Evolutionary conservation across 2,329 filamentous ascomycete genomes (phyloP).

Genomic region (Calonectria honghensis): DNA sequence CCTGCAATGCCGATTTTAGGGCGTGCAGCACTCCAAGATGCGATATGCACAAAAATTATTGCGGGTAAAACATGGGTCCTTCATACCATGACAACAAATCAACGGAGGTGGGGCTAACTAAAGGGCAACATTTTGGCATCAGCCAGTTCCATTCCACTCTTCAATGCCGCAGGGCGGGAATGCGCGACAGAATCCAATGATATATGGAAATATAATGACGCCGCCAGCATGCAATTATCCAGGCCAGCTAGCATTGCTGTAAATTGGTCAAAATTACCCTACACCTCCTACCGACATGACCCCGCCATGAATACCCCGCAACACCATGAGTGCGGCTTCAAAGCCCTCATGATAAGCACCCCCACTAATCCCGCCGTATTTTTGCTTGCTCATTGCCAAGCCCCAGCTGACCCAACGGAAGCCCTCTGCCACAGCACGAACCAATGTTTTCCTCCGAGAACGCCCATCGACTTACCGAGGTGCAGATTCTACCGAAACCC

Average conservation of each 20-base stretch:
- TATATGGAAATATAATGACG: not conserved
- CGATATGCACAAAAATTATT: not conserved
- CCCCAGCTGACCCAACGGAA: not conserved
- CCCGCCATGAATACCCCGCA: constrained; percentile 41
- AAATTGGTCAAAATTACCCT: constrained; percentile 25
- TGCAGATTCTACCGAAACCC: constrained; percentile 18
- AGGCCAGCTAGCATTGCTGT: not conserved
- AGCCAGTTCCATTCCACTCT: not conserved
- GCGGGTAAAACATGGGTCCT: not conserved
- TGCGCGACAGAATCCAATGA: not conserved
- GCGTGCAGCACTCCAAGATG: not conserved
- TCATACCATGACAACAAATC: not conserved
- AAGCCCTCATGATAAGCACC: constrained; percentile 14
- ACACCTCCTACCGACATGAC: constrained; percentile 22
- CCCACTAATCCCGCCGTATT: constrained; percentile 2
- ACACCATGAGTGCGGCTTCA: constrained; percentile 33
- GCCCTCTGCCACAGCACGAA: not conserved
- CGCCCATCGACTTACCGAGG: not conserved
- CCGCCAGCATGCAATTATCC: not conserved
- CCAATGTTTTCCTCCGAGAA: not conserved
- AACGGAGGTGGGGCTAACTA: not conserved
- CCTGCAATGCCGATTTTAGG: not conserved
- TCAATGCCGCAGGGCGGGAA: not conserved
- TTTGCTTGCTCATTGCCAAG: constrained; percentile 22
- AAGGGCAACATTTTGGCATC: not conserved